These are phyloP conservation scores for Globisporangium parvum DNA, from an alignment of 352 stramenopile genomes.

Conservation along the genomic window DNA sequence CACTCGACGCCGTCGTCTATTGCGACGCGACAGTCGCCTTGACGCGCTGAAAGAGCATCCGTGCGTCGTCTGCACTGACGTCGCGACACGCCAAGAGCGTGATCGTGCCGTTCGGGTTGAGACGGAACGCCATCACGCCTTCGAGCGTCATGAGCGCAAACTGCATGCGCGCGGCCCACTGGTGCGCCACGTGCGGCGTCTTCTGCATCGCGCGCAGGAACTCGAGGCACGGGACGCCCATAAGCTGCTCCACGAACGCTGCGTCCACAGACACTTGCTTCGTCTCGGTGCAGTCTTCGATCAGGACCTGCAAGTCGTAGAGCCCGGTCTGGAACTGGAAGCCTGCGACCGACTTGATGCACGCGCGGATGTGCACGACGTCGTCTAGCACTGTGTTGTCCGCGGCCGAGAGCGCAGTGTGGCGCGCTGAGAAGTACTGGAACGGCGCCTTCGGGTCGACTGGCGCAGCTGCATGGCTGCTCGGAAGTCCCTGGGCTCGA, in stretches of 20 bases:
- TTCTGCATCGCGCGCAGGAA: slow-evolving; percentile 70
- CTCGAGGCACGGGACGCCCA: slow-evolving; percentile 63
- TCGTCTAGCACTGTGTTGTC: slow-evolving; percentile 12
- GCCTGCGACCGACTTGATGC: slow-evolving; percentile 76
- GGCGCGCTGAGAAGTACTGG: slow-evolving; percentile 44
- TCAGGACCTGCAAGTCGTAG: slow-evolving; percentile 65
- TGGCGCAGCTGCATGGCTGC: not conserved
- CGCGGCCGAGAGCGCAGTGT: slow-evolving; percentile 12
- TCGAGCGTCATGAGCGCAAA: slow-evolving; percentile 77
- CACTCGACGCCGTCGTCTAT: too few species aligned
- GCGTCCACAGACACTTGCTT: slow-evolving; percentile 42
- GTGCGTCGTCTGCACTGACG: slow-evolving; percentile 30
- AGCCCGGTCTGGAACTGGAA: slow-evolving; percentile 73
- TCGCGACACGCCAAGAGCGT: slow-evolving; percentile 49
- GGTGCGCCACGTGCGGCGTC: slow-evolving; percentile 43
- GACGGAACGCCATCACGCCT: slow-evolving; percentile 60
- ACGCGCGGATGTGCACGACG: slow-evolving; percentile 54
- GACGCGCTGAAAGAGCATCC: slow-evolving; percentile 41
- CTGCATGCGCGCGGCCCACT: slow-evolving; percentile 72
- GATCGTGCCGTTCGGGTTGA: slow-evolving; percentile 22
- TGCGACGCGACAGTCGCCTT: slow-evolving; percentile 5
- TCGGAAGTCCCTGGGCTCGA: not conserved
- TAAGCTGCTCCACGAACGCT: slow-evolving; percentile 56
- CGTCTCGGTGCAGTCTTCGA: slow-evolving; percentile 75
- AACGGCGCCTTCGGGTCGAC: slow-evolving; percentile 27